Conservation (phyloP, 352 stramenopile species). For the Thalassiosira livingstoniorum region DNA sequence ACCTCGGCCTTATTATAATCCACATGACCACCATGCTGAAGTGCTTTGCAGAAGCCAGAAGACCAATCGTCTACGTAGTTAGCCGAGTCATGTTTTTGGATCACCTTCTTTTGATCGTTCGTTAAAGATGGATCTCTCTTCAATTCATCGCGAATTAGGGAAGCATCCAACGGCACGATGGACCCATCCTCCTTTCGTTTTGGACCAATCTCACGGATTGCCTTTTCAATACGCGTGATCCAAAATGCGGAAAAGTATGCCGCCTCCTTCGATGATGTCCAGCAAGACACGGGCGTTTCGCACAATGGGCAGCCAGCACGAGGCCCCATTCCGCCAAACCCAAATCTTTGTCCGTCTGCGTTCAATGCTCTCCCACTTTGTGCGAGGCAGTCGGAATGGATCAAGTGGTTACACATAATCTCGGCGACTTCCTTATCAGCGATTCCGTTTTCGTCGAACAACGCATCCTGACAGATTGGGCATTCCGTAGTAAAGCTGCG, state of each 20-base stretch:
- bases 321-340: slow-evolving; percentile 10
- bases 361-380: slow-evolving; percentile 10
- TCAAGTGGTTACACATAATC: slow-evolving; percentile 28
- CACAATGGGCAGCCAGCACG: slow-evolving; percentile 28
- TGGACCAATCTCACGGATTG: slow-evolving; percentile 20
- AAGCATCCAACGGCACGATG: neutral
- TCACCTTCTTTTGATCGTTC: neutral
- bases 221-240: slow-evolving; percentile 6
- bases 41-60: too few relatives aligned
- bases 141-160: too few relatives aligned
- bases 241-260: slow-evolving; percentile 20
- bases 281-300: slow-evolving; percentile 6
- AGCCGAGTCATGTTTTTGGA: too few relatives aligned
- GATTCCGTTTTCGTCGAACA: slow-evolving; percentile 25
- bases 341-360: slow-evolving; percentile 12
- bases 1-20: too few relatives aligned
- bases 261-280: neutral
- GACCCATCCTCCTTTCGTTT: neutral
- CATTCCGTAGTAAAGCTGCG: slow-evolving; percentile 10
- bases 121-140: too few relatives aligned
- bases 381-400: slow-evolving; percentile 15
- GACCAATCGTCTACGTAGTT: too few relatives aligned
- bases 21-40: too few relatives aligned
- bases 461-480: slow-evolving; percentile 15
- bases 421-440: slow-evolving; percentile 20